phyloP scores from a whole-genome alignment of 225 moss, liverwort and hornwort genomes.

The Pseudoscleropodium purum region DNA sequence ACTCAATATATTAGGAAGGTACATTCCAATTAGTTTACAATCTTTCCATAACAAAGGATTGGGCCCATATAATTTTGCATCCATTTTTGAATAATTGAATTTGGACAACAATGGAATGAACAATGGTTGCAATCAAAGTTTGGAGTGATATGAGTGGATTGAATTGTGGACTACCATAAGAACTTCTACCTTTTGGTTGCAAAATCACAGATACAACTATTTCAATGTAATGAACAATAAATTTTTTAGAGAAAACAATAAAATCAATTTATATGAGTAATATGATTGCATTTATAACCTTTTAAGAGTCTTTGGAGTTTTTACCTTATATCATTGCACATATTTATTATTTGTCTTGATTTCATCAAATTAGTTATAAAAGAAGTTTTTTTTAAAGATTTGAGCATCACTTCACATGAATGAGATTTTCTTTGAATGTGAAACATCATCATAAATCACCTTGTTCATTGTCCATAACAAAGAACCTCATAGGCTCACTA shows the following conservation, averaged over 20 bases:
- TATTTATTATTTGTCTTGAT: neutral
- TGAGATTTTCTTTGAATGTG: neutral
- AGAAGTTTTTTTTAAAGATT: neutral
- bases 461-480: neutral
- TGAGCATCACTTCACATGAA: neutral
- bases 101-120: too few species aligned
- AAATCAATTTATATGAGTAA: neutral
- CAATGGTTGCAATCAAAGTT: too few species aligned
- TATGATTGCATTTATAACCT: neutral
- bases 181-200: neutral
- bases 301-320: neutral
- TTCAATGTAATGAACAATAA: neutral
- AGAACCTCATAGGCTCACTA: neutral
- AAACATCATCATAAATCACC: neutral
- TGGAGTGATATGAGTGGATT: neutral
- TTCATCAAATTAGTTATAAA: neutral
- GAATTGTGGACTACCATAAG: neutral
- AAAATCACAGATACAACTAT: neutral
- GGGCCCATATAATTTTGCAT: too few species aligned
- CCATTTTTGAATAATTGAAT: too few species aligned
- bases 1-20: too few species aligned
- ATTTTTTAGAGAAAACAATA: neutral
- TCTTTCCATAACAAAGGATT: too few species aligned
- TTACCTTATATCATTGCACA: neutral
- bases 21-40: too few species aligned